Evolutionary conservation across 768 basidiomycete genomes (phyloP).

Genomic region (Macrolepiota fuliginosa): DNA sequence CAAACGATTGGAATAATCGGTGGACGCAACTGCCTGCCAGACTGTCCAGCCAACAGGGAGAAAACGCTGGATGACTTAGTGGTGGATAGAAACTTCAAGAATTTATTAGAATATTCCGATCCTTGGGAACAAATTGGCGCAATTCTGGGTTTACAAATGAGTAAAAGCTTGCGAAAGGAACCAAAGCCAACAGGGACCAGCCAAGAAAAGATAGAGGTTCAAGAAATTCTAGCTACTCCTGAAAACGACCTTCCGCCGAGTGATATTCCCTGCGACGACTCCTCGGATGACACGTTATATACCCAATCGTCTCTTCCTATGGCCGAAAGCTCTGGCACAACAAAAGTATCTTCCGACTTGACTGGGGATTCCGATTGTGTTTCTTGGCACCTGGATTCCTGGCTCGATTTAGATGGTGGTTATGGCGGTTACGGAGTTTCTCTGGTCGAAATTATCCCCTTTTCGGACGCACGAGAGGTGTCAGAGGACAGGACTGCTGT

Average conservation of each 20-base stretch:
- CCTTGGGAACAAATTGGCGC: slow-evolving; percentile 8
- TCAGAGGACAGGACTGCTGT: neutral
- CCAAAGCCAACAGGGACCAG: too few relatives aligned
- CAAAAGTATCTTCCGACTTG: neutral
- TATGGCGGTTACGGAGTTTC: neutral
- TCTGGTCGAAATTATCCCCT: neutral
- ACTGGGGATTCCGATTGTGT: too few relatives aligned
- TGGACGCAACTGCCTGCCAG: neutral
- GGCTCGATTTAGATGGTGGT: neutral
- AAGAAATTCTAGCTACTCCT: neutral
- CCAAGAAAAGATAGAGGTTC: neutral
- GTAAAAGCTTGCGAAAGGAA: neutral
- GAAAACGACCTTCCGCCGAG: slow-evolving; percentile 11
- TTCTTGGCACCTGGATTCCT: neutral
- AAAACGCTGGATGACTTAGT: too few relatives aligned
- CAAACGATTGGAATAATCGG: neutral
- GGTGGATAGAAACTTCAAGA: neutral
- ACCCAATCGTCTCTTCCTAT: neutral
- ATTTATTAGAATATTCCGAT: slow-evolving; percentile 9
- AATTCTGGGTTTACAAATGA: neutral
- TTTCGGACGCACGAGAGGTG: neutral
- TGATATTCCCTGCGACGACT: slow-evolving; percentile 1
- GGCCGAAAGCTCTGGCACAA: slow-evolving; percentile 7
- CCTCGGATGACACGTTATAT: neutral
- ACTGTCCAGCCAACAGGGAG: neutral